Evolutionary conservation across 2,329 filamentous ascomycete genomes (phyloP).

Genomic region (Setomelanomma holmii): DNA sequence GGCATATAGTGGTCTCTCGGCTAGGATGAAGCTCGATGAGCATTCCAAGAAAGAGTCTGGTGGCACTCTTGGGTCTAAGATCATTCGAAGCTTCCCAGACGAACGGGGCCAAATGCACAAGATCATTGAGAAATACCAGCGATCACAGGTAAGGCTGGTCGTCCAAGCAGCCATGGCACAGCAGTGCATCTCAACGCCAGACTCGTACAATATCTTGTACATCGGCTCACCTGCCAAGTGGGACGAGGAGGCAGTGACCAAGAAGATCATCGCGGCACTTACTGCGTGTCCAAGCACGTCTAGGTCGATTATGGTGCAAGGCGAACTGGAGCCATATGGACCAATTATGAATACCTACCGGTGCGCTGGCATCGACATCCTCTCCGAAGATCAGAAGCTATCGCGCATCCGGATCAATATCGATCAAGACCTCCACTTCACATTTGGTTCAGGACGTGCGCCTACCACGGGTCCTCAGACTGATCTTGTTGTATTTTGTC

Average conservation of each 20-base stretch:
- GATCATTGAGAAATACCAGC: conserved; percentile 35
- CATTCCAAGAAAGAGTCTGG: conserved; percentile 14
- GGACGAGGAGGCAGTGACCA: conserved; percentile 38
- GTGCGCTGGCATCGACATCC: conserved; percentile 27
- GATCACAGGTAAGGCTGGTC: conserved; percentile 35
- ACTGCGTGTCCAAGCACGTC: conserved; percentile 38
- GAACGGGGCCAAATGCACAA: conserved; percentile 27
- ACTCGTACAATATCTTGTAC: conserved; percentile 43
- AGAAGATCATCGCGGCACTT: conserved; percentile 41
- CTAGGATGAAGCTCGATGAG: conserved; percentile 36
- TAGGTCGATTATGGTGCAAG: conserved; percentile 44
- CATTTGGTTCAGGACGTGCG: conserved; percentile 18
- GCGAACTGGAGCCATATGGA: conserved; percentile 41
- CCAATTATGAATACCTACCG: conserved; percentile 39
- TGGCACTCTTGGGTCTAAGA: conserved; percentile 22
- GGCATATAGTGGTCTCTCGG: conserved; percentile 26
- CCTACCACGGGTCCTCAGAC: conserved; percentile 15
- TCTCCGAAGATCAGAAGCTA: conserved; percentile 11
- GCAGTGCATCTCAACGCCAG: conserved; percentile 29
- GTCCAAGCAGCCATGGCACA: conserved; percentile 38
- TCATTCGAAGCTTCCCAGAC: conserved; percentile 33
- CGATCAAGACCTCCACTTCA: conserved; percentile 34
- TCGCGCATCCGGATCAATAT: conserved; percentile 21
- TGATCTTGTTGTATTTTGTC: conserved; percentile 44
- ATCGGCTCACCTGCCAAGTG: conserved; percentile 40